These are phyloP conservation scores for Ustilago nuda DNA, from an alignment of 1,284 basidiomycete species.

Conservation along the genomic window DNA sequence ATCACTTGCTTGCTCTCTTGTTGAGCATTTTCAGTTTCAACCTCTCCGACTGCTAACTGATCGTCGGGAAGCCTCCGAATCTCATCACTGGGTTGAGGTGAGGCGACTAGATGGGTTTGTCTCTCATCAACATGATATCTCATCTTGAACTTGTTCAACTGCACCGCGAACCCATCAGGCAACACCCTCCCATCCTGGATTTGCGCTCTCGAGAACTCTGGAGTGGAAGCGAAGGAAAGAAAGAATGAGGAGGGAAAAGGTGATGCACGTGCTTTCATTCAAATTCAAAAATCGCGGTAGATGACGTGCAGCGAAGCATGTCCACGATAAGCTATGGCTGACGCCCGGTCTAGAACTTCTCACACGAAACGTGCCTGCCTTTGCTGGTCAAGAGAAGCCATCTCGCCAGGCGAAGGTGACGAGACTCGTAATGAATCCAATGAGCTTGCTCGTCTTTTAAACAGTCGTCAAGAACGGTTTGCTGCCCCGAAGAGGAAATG, in stretches of 20 bases:
- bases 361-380: not conserved
- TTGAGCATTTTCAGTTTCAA: not conserved
- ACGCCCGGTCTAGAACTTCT: slow-evolving; percentile 5
- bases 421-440: no score
- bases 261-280: not conserved
- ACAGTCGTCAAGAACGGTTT: no score
- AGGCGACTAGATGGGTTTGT: no score
- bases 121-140: no score
- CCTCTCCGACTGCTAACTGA: not conserved
- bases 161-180: no score
- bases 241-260: no score
- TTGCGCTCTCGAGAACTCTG: no score
- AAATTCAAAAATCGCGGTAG: not conserved
- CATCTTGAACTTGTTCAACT: no score
- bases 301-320: not conserved
- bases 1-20: not conserved
- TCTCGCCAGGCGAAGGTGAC: not conserved
- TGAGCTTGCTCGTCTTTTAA: no score
- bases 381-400: not conserved
- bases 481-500: not conserved
- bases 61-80: not conserved
- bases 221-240: no score
- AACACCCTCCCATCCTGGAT: no score
- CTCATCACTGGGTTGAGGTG: no score
- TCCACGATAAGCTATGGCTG: not conserved